Evolutionary conservation across 768 basidiomycete genomes (phyloP).

Genomic region (Dendrothele bispora): DNA sequence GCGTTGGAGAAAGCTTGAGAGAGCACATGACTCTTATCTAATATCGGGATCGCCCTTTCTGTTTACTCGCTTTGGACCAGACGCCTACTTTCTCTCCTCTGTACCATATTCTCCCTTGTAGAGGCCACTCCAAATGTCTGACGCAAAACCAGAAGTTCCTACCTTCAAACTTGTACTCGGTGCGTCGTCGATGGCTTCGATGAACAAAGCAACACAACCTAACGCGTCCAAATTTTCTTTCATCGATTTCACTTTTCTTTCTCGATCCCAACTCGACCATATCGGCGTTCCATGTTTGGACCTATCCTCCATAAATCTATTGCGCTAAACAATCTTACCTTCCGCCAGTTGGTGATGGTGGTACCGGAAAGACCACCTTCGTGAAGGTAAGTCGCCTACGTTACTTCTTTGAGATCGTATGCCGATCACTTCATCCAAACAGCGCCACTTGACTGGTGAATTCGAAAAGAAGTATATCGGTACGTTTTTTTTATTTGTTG

Average conservation of each 20-base stretch:
- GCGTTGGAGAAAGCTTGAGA: no score
- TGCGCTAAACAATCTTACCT: constrained; percentile 16
- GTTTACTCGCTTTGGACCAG: no score
- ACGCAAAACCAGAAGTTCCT: no score
- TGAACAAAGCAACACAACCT: constrained; percentile 19
- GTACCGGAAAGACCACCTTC: constrained; percentile 97
- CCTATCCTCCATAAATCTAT: constrained; percentile 16
- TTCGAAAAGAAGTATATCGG: constrained; percentile 99
- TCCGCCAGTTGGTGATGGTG: constrained; percentile 89
- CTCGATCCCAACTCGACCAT: constrained; percentile 10
- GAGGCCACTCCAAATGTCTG: no score
- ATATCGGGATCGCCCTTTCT: no score
- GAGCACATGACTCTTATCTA: no score
- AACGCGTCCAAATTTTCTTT: constrained; percentile 35
- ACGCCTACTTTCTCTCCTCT: no score
- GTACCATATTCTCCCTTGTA: no score
- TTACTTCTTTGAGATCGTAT: constrained; percentile 44
- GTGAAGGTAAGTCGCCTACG: constrained; percentile 76
- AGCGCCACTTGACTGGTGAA: constrained; percentile 99
- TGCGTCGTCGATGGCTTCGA: constrained; percentile 36
- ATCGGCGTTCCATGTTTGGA: background rate
- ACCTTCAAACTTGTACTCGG: constrained; percentile 99
- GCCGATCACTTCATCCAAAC: constrained; percentile 47
- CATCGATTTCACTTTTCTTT: constrained; percentile 48
- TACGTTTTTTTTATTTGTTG: constrained; percentile 38